Base-by-base conservation (phyloP, 1,284 basidiomycete genomes). In the Trametes sp. region DNA sequence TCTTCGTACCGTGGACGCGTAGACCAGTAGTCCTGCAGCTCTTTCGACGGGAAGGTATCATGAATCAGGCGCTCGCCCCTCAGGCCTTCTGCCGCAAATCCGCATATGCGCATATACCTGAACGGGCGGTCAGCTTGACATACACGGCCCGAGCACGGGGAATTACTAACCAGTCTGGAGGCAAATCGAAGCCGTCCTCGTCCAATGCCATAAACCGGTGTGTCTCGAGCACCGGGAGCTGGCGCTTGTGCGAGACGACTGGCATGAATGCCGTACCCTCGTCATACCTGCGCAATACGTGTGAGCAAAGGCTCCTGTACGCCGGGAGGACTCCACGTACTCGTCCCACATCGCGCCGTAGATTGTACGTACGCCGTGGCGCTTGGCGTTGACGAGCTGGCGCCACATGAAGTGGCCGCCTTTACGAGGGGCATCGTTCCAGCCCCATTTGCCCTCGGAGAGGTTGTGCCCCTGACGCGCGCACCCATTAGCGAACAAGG, bases 321-420 rank as follows among this genome's bases (percentile, higher is more conserved):
- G 26, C 29, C 35, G 10, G 26, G 49, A 14, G 51, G 16, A 44
- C 14, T 14, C 19, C 3, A 84, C 88, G 73, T 63, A 91, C 88
- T 92, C 90, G 68, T 93, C 92, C 90, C 90, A 93, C 90, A 92
- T 93, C 9, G 90, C 90, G 24, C 88, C 88, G 66, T 92, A 92
- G 56, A 92, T 82, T 2, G 78, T 87, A n/a, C 85, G 80, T 16
- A 85, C 86, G 13, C 88, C 88, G 42, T 82, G 81, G 45, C 82
- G 78, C 31, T 82, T 82, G 11, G 84, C 87, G 69, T 91, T 88
- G 76, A 81, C 85, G 2, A 93, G 76, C 70, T 93, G 90, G 61
- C 84, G 80, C 91, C 91, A 93, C 50, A 93, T 73, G 73, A 92
- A 92, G 33, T 79, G 81, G 4, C 91, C 91, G 5, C 90, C 89